phyloP scores from a whole-genome alignment of 1,284 basidiomycete species.

The Inonotus obliquus region DNA sequence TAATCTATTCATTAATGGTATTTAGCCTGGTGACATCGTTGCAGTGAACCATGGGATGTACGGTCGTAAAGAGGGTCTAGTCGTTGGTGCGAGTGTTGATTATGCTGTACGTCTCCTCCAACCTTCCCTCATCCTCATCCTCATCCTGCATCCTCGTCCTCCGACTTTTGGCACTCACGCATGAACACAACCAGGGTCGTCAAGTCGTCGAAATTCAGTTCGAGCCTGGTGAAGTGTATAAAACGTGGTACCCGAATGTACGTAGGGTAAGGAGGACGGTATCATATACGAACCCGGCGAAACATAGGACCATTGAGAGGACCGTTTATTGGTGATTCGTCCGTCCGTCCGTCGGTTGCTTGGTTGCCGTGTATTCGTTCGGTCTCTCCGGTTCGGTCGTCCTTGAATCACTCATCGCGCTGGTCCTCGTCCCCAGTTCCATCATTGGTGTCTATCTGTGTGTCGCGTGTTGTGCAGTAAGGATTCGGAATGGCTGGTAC shows the following conservation, averaged over 20 bases:
- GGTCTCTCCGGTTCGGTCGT: too few species aligned
- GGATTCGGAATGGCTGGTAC: background rate
- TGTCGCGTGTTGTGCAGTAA: too few species aligned
- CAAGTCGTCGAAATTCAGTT: conserved; percentile 77
- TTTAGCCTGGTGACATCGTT: conserved; percentile 73
- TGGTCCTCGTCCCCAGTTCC: too few species aligned
- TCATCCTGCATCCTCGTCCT: background rate
- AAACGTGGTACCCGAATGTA: conserved; percentile 50
- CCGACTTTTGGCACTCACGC: conserved; percentile 10
- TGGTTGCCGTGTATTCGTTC: background rate
- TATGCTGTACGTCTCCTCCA: conserved; percentile 44
- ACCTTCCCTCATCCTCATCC: background rate
- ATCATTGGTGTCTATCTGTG: too few species aligned
- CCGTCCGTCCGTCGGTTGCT: background rate
- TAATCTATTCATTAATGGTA: background rate
- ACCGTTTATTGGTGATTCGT: conserved; percentile 18
- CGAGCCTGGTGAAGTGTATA: conserved; percentile 59
- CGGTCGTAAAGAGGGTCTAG: conserved; percentile 68
- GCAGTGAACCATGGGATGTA: conserved; percentile 58
- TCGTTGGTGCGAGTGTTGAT: conserved; percentile 69
- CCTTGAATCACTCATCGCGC: too few species aligned
- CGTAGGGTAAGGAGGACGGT: conserved; percentile 17
- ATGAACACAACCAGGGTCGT: conserved; percentile 48
- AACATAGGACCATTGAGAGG: conserved; percentile 17
- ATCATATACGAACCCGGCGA: conserved; percentile 12